Evolutionary conservation across 1,139 yeast genomes (phyloP), one percentile per base, ranked within the genome.

Genomic region (Candida sp.): DNA sequence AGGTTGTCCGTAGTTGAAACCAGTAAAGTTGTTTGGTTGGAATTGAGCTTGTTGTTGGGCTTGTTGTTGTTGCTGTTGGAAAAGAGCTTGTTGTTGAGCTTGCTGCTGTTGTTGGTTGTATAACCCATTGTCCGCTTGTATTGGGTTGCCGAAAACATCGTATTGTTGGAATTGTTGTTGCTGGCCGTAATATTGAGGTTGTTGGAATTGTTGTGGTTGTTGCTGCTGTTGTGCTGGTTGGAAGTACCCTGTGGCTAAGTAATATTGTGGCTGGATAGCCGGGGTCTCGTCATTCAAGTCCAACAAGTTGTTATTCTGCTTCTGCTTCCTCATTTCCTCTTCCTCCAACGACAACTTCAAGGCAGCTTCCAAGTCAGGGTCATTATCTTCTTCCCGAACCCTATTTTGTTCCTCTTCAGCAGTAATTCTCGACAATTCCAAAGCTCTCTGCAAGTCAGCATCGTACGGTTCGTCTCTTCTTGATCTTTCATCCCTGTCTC

Each of bases 291-390:
- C 88, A 53, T 76, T 78, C 53, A 84, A 71, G 58, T 84, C 88
- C 56, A 85, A 68, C 52, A 85, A 69, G 62, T 85, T 85, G 39
- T 71, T 73, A 56, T 77, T 75, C 54, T 80, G 83, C 54, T 73
- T 77, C 57, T 75, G 73, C 59, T 80, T 83, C 63, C 86, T 81
- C 80, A 87, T 78, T 67, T 88, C 96, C 61, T 92, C 97, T 65
- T 94, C 98, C 69, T 92, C 98, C 66, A 86, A 77, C 38, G 96
- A 87, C 60, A 94, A 80, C 69, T 87, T 86, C 57, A 93, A 78
- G 1, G 98, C 98, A 47, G 89, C 85, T 55, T 83, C 84, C 56
- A 93, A 76, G 44, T 90, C 96, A 28, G 88, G 90, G 59, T 88
- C 93, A 43, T 73, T 79, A 42, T 73, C 75, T 27, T 60, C 58